Evolutionary conservation across 78 protist genomes (phyloP).

Genomic region (Bodo saltans): DNA sequence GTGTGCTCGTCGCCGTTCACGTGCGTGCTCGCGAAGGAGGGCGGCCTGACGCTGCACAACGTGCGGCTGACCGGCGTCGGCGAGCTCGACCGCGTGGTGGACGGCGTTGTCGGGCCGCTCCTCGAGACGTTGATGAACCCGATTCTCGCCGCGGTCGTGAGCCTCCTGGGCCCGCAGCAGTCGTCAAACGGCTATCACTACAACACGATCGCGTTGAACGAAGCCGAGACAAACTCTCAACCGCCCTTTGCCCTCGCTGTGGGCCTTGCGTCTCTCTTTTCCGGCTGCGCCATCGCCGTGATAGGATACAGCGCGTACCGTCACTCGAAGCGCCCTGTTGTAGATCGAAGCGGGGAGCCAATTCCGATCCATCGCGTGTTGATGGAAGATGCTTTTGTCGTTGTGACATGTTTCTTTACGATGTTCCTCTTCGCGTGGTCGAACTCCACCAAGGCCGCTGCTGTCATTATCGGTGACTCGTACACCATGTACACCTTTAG

Average conservation of each 20-base stretch:
- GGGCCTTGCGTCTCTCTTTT: not conserved
- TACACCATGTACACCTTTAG: not conserved
- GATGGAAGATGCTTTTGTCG: not conserved
- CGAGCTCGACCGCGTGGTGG: not conserved
- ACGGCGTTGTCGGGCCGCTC: not conserved
- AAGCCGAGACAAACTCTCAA: not conserved
- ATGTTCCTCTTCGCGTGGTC: not conserved
- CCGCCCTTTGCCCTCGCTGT: not conserved
- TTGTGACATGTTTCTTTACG: not conserved
- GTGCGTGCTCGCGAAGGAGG: too few relatives aligned
- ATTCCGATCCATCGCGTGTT: not conserved
- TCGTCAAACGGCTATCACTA: too few relatives aligned
- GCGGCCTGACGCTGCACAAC: not conserved
- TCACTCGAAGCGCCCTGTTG: not conserved
- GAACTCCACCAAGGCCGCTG: not conserved
- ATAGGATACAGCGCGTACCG: not conserved
- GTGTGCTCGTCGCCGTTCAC: too few relatives aligned
- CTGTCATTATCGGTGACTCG: not conserved
- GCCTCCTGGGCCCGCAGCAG: not conserved
- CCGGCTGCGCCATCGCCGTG: not conserved
- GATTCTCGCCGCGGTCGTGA: not conserved
- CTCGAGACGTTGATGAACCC: not conserved
- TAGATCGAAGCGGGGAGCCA: not conserved
- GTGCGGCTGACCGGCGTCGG: not conserved
- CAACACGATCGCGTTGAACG: not conserved